Evolutionary conservation across 2,329 filamentous ascomycete species (phyloP), one percentile per base, ranked within the genome.

Genomic region (Gaeumannomyces tritici): DNA sequence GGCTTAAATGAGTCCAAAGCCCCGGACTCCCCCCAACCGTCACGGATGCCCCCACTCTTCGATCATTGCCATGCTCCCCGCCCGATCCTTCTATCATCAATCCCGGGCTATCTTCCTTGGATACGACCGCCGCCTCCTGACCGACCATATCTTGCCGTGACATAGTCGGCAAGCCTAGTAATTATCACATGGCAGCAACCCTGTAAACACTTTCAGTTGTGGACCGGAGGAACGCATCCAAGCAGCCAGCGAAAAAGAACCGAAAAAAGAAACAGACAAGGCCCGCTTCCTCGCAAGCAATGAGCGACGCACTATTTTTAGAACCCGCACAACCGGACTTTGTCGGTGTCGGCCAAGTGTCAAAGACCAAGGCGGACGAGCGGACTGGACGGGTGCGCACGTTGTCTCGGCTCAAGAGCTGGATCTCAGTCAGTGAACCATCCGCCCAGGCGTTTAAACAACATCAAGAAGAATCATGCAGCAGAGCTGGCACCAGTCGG

Each of bases 381-480:
- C 18, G n/a, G 42, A n/a, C 42, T 51, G n/a, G 42, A n/a, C 42
- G 42, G 42, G 21, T 51, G 42, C 42, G 42, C 8, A 70, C 79
- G 76, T 62, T 80, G 27, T 70, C 70, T 8, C 75, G 77, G 31
- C 68, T 81, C 59, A 83, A 79, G 63, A 74, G 73, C 57, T 83
- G 81, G 81, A 68, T 82, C 9, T 73, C 73, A 1, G 73, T 75
- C 27, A 79, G 76, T 59, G 81, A 83, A 65, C 80, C 81, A 13
- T 82, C 80, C 0, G 73, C 74, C 1, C 77, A 80, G 57, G 81
- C 79, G 1, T 72, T 81, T 66, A 79, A 77, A 65, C 69, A 77
- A 18, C 77, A 81, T 65, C 79, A 76, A 66, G 75, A 72, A 61
- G 73, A 74, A 18, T 71, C 74, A 1, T 81, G 74, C 65, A 72